A percentile compares a stretch with the other conserved stretches of the same genome.
phyloP scores from a whole-genome alignment of 495 filamentous ascomycete genomes.

The Penicillium egyptiacum region DNA sequence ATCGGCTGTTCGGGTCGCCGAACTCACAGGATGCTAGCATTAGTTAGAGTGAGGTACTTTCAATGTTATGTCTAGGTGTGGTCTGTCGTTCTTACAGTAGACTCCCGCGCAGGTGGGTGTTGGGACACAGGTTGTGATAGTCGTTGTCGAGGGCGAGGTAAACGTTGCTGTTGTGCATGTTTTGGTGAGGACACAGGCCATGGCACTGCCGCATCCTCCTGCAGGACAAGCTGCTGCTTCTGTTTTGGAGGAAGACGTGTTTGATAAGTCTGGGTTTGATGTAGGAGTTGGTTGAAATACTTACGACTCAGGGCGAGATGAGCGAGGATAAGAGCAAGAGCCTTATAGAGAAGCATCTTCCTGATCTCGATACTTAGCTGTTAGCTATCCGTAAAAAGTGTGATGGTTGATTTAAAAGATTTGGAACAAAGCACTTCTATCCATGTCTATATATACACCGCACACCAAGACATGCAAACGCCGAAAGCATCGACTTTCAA shows the following conservation, averaged over 20 bases:
- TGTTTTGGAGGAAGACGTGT: neutral
- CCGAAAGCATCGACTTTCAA: neutral
- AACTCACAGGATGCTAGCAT: slow-evolving; percentile 14
- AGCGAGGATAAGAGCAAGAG: slow-evolving; percentile 6
- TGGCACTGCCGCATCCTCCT: slow-evolving; percentile 24
- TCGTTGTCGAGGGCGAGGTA: slow-evolving; percentile 29
- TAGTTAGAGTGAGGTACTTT: neutral
- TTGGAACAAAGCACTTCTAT: neutral
- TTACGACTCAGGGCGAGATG: slow-evolving; percentile 16
- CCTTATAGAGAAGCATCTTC: slow-evolving; percentile 18
- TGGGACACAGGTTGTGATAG: slow-evolving; percentile 34
- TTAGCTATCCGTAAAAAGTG: neutral
- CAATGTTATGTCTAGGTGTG: neutral
- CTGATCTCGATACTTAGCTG: neutral
- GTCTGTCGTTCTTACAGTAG: slow-evolving; percentile 26
- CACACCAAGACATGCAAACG: neutral
- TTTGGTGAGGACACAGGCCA: slow-evolving; percentile 33
- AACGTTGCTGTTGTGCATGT: slow-evolving; percentile 35
- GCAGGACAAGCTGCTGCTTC: slow-evolving; percentile 9
- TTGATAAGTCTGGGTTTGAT: neutral
- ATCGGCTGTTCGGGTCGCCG: slow-evolving; percentile 16
- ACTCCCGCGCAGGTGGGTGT: slow-evolving; percentile 34
- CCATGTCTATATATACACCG: slow-evolving; percentile 1
- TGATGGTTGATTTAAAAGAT: neutral
- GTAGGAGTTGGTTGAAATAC: neutral